These are phyloP conservation scores for Phyllosticta citriasiana DNA, from an alignment of 2,329 filamentous ascomycete genomes.

Conservation along the genomic window DNA sequence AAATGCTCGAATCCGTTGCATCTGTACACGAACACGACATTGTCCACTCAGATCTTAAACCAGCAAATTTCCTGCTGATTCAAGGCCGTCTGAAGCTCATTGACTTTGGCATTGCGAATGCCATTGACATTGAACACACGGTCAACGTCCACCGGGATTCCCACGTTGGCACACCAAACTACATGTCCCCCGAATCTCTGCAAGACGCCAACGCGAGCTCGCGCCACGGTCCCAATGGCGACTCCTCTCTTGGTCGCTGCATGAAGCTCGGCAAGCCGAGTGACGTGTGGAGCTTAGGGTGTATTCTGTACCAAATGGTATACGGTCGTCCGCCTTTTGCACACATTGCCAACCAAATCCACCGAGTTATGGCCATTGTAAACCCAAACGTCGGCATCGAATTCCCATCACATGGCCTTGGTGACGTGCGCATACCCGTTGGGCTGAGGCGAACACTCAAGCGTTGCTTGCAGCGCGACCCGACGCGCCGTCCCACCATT, in stretches of 20 bases:
- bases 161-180: conserved; percentile 93
- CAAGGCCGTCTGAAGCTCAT: conserved; percentile 88
- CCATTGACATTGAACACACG: conserved; percentile 89
- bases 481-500: conserved; percentile 46
- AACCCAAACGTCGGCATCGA: conserved; percentile 66
- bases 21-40: conserved; percentile 85
- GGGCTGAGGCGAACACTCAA: conserved; percentile 47
- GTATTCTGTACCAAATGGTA: conserved; percentile 95
- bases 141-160: conserved; percentile 95
- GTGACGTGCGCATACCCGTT: conserved; percentile 47
- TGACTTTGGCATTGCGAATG: conserved; percentile 96
- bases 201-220: conserved; percentile 66
- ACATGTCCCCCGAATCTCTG: conserved; percentile 94
- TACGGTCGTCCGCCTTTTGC: conserved; percentile 95
- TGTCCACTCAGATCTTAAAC: conserved; percentile 94
- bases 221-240: conserved; percentile 32
- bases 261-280: conserved; percentile 95
- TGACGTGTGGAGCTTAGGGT: conserved; percentile 92
- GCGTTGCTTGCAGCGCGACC: conserved; percentile 49
- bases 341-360: conserved; percentile 79
- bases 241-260: conserved; percentile 51
- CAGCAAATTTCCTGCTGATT: conserved; percentile 91
- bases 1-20: conserved; percentile 94
- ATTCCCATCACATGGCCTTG: conserved; percentile 60
- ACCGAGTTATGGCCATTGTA: conserved; percentile 77